Evolutionary conservation across 306 rosid genomes (phyloP).

Genomic region (Vicia villosa): DNA sequence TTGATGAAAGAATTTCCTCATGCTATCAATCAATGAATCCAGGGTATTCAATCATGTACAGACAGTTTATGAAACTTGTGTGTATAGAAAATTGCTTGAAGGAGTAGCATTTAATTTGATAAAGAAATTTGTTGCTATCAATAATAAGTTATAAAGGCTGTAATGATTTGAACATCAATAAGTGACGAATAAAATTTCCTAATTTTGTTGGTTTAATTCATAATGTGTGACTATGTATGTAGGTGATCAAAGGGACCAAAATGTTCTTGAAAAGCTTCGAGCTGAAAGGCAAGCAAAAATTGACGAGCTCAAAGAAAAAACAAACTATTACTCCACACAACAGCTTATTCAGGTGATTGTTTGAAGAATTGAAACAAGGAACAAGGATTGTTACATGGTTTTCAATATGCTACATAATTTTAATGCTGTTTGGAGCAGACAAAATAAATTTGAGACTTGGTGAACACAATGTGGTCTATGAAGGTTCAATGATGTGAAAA

Average conservation of each 20-base stretch:
- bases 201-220: conserved; percentile 14
- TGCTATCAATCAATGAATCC: conserved; percentile 11
- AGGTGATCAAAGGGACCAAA: conserved; percentile 92
- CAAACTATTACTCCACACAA: conserved; percentile 91
- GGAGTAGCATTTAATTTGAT: conserved; percentile 31
- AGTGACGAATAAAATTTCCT: conserved; percentile 11
- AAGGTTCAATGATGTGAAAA: background rate
- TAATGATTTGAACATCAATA: conserved; percentile 3
- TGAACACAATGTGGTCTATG: conserved; percentile 1
- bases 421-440: background rate
- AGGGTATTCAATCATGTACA: conserved; percentile 2
- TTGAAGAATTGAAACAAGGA: conserved; percentile 34
- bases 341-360: conserved; percentile 95
- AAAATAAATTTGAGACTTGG: conserved; percentile 1
- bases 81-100: conserved; percentile 28
- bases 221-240: conserved; percentile 35
- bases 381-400: conserved; percentile 27
- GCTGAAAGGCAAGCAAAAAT: conserved; percentile 92
- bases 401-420: background rate
- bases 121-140: conserved; percentile 17
- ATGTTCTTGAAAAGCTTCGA: conserved; percentile 79
- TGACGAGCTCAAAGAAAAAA: conserved; percentile 95
- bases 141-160: conserved; percentile 9
- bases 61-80: conserved; percentile 12
- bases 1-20: conserved; percentile 16